Base-by-base conservation (phyloP, 2,329 filamentous ascomycete genomes). In the Fusarium sp. region DNA sequence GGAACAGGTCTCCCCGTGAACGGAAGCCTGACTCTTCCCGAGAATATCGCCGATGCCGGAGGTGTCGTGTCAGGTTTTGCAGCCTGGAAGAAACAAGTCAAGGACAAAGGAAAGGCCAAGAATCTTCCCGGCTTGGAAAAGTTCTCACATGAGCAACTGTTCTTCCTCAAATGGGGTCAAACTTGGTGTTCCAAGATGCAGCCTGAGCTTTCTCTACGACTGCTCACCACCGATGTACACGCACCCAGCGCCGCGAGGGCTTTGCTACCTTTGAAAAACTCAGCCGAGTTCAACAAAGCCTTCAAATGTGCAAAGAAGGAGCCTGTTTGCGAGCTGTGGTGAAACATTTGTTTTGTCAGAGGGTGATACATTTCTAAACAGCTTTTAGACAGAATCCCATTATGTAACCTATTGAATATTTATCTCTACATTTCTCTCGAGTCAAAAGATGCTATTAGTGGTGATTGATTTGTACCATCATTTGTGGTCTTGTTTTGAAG, bases 11-110 rank as follows among this genome's bases (percentile, higher is more conserved):
- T 90, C 0, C 85, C 89, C 64, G 85, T 92, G 58, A 89, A 91
- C 62, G 90, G 90, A 12, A 81, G 81, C 25, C 80, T 88, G 16
- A 92, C 90, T 0, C 79, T 92, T 3, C 88, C 87, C 21, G 91
- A 93, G 79, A 92, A 92, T 74, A 90, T 93, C 73, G 90, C 90
- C 3, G 91, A 93, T 76, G 88, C 90, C 1, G 90, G 90, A 18
- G 91, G 90, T 16, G 75, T 93, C 0, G 83, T 85, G 10, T 87
- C 89, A 0, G 83, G 89, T 1, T 92, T 87, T 74, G 81, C 84
- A 25, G 89, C 90, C 1, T 93, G 90, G 90, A 86, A 89, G 75
- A 86, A 85, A 67, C 84, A 84, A 13, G 84, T 87, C 31, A 77
- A 81, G 4, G 79, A 84, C 39, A 83, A 82, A n/a, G 62, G 69